A percentile compares a stretch with the other conserved stretches of the same genome.
Evolutionary conservation across 129 eudicot genomes (phyloP).

Genomic region (Calendula officinalis): DNA sequence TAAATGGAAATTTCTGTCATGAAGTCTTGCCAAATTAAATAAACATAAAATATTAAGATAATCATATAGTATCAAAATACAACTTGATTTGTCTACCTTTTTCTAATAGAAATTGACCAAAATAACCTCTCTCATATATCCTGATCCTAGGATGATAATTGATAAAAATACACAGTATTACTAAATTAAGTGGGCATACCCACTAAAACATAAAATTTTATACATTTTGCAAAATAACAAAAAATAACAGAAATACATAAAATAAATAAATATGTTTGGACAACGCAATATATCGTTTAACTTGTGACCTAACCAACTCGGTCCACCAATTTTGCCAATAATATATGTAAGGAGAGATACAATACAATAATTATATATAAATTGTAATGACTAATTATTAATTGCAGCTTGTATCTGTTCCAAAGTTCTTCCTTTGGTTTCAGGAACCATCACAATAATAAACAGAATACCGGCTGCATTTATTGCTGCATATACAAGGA

Average conservation of each 20-base stretch:
- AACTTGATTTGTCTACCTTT: background rate
- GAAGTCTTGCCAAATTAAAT: too few species aligned
- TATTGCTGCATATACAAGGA: slow-evolving; percentile 63
- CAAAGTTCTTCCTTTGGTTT: slow-evolving; percentile 91
- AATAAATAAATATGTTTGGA: background rate
- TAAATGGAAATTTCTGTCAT: too few species aligned
- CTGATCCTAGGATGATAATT: background rate
- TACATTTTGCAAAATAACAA: too few species aligned
- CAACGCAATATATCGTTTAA: background rate
- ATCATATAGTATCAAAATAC: too few species aligned
- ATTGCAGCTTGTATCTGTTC: slow-evolving; percentile 86
- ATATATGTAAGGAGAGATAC: slow-evolving; percentile 5
- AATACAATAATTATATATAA: slow-evolving; percentile 6
- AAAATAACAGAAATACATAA: too few species aligned
- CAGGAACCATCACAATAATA: slow-evolving; percentile 64
- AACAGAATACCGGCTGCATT: slow-evolving; percentile 63
- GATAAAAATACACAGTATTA: too few species aligned
- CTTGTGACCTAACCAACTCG: background rate
- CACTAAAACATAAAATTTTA: too few species aligned
- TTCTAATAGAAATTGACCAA: background rate
- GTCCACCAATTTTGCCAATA: background rate
- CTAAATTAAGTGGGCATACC: too few species aligned
- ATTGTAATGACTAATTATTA: slow-evolving; percentile 24
- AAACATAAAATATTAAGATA: too few species aligned
- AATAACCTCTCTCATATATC: background rate